Conservation (phyloP, 345 rosid genomes). For the Salix dunnii region DNA sequence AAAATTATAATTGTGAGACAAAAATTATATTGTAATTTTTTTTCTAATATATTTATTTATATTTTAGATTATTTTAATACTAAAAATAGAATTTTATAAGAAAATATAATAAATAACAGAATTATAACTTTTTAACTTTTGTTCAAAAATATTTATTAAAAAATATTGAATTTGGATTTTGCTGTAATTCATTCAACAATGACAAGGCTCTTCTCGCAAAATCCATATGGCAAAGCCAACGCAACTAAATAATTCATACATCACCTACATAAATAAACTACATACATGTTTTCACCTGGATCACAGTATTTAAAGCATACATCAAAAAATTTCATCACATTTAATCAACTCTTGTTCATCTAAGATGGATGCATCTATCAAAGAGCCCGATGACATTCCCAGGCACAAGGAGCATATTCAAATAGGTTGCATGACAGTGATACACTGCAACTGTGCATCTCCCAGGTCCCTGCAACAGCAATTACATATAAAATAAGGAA, state of each 20-base stretch:
- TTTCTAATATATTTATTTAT: no score
- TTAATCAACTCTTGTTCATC: constrained; percentile 8
- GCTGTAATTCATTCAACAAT: constrained; percentile 18
- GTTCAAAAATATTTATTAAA: no score
- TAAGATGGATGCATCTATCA: neutral
- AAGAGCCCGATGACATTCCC: neutral
- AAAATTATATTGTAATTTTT: no score
- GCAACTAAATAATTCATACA: constrained; percentile 8
- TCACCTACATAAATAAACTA: constrained; percentile 15
- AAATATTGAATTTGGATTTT: neutral
- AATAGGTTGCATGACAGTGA: neutral
- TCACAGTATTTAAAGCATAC: constrained; percentile 16
- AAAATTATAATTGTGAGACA: no score
- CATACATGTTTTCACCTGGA: constrained; percentile 16
- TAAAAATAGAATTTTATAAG: no score
- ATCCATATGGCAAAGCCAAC: neutral
- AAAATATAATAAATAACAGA: no score
- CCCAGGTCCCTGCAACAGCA: constrained; percentile 5
- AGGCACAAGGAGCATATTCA: constrained; percentile 2
- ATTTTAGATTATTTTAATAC: no score
- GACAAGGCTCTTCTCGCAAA: constrained; percentile 3
- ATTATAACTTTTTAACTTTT: no score
- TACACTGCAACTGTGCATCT: constrained; percentile 17
- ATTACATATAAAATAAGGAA: neutral
- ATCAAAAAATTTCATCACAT: constrained; percentile 1